Base-by-base conservation (phyloP, 73 alveolate genomes). In the Paramecium tetraurelia region DNA sequence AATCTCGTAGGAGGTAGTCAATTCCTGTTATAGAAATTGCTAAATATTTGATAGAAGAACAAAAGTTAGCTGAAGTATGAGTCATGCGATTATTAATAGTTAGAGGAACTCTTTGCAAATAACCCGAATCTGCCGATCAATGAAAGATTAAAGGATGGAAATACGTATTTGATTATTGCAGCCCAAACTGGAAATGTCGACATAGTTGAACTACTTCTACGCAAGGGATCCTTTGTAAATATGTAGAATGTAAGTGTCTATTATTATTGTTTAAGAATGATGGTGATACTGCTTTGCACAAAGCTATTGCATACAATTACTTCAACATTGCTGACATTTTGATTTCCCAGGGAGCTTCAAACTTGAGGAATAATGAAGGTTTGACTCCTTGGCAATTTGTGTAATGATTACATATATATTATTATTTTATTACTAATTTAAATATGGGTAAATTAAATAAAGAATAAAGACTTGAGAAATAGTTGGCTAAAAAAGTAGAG, bases 211-310 rank as follows among this genome's bases (percentile, higher is more conserved):
- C 21, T 80, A 46, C 72, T 80, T 22, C 24, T 80, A 40, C 50
- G 21, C 8, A 80, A 80, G 29, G 90, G 90, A 22, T 40, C 90
- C 29, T 80, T 11, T 24, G 90, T 80, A 21, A 80, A 80, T 44
- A 8, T 80, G 48, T 14, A 41, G 9, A 80, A 80, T 80, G 90
- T 80, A 80, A 16, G 18, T 2, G 4, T 18, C 3, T 7, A 0
- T 4, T 24, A 43, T 22, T 20, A 43, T 8, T 3, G 1, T 22
- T 80, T 43, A 10, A 80, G 90, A 24, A 46, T 80, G 18, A 43
- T 44, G 90, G 90, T 10, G 90, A 80, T 4, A 44, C 90, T 14
- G 90, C 90, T 11, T 80, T 80, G 29, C 90, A 80, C 22, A 80
- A 80, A 46, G 75, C 90, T 0, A 80, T 80, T 11, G 90, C 75